Base-by-base conservation (phyloP, 2,329 filamentous ascomycete species). In the Davidsoniella eucalypti region DNA sequence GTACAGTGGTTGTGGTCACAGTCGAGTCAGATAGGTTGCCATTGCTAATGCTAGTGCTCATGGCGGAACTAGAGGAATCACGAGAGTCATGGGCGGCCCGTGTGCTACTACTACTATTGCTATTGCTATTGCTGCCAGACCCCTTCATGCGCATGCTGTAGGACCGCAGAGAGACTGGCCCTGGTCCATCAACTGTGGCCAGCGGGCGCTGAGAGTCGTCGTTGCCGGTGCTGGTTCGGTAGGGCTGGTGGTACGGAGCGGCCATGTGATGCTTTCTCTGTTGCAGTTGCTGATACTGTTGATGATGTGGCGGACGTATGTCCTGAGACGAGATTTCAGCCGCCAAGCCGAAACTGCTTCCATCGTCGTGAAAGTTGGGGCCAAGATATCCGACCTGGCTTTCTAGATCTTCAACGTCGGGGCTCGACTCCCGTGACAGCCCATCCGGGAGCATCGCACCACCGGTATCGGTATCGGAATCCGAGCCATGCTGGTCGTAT, bases 401-500 rank as follows among this genome's bases (percentile, higher is more conserved):
- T 2, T 33, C 29, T 12, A 33, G 29, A 33, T 33, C 29, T 12
- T 33, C 29, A 33, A 48, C 14, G 18, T 50, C 52, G 7, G 52
- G 48, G 36, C 44, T 50, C 12, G 52, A 50, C 3, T 44, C 44
- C 26, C 52, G 43, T 8, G 51, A 53, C 14, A 44, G 37, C 33
- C 49, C 49, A 21, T 40, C 49, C 5, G 49, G 44, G n/a, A 52
- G 51, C 21, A 47, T 41, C 26, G 48, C 52, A 12, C 52, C 51
- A 26, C 52, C 52, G 3, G 47, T 53, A 36, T 50, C 47, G 26
- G 47, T 50, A 17, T 51, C 49, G 21, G 49, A 47, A 25, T 53
- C 52, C 21, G 52, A 53, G 25, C 47, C 52, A 47, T 50, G 48
- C 25, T 50, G 47, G 33, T 53, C 52, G 23, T 53, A 53, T 18